These are phyloP conservation scores for Yarrowia divulgata DNA, from an alignment of 805 yeast genomes.

Conservation along the genomic window DNA sequence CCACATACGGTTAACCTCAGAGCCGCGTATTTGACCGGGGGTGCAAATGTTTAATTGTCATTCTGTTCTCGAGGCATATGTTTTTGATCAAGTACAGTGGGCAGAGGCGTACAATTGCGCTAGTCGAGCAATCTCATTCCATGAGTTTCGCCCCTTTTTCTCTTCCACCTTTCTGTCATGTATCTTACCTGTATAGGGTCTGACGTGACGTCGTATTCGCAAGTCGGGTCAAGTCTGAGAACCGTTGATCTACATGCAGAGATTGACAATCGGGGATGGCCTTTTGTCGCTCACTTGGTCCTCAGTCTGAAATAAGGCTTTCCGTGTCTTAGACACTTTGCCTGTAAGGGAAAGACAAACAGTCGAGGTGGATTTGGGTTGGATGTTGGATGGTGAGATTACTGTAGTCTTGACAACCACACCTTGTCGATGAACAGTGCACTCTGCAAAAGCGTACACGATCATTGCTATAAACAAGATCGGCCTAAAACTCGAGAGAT, in stretches of 20 bases:
- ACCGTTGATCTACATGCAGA: constrained; percentile 32
- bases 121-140: background rate
- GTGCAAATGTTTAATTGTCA: constrained; percentile 14
- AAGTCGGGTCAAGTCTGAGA: background rate
- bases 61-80: constrained; percentile 1
- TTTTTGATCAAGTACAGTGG: background rate
- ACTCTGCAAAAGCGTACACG: too few relatives aligned
- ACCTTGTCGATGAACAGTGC: too few relatives aligned
- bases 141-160: too few relatives aligned
- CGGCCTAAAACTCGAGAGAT: too few relatives aligned
- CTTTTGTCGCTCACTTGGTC: background rate
- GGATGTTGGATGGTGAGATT: background rate
- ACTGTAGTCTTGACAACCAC: background rate
- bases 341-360: background rate
- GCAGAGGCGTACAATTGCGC: background rate
- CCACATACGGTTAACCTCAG: constrained; percentile 21
- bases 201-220: background rate
- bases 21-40: constrained; percentile 25
- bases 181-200: background rate
- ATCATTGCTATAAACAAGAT: too few relatives aligned
- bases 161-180: too few relatives aligned
- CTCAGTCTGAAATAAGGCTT: background rate
- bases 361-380: background rate
- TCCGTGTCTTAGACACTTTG: constrained; percentile 4
- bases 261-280: constrained; percentile 18